phyloP scores from a whole-genome alignment of 1,284 basidiomycete species.

The Takashimella koratensis region DNA sequence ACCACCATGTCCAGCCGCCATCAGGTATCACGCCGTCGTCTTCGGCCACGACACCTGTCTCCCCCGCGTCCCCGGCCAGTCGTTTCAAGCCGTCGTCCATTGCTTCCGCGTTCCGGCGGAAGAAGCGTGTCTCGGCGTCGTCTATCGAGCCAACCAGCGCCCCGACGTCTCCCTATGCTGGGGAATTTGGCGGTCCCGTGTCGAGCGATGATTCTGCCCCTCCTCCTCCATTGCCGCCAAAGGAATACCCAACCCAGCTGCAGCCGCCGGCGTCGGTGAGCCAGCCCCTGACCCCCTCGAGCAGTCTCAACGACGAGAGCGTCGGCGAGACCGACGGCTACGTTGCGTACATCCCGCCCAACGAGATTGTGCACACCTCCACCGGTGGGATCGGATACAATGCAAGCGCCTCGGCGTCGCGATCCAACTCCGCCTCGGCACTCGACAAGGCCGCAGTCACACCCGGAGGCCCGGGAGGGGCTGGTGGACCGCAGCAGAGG shows the following conservation, averaged over 20 bases:
- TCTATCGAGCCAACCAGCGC: not conserved
- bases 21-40: not conserved
- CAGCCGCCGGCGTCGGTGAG: constrained; percentile 3
- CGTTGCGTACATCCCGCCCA: constrained; percentile 8
- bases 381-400: constrained; percentile 15
- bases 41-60: not conserved
- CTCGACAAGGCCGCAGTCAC: not conserved
- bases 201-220: not conserved
- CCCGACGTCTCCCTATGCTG: not conserved
- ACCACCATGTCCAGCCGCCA: not conserved
- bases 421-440: constrained; percentile 7
- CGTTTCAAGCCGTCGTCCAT: constrained; percentile 20
- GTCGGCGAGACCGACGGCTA: constrained; percentile 4
- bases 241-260: not conserved
- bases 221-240: not conserved
- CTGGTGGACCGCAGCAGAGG: not conserved
- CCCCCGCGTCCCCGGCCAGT: constrained; percentile 7
- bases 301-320: not conserved
- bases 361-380: constrained; percentile 5
- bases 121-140: not conserved
- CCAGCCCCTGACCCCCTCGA: not conserved
- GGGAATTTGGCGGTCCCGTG: not conserved
- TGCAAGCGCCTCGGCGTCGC: not conserved
- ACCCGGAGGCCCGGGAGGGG: no score
- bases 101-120: constrained; percentile 15